Evolutionary conservation across 1,284 basidiomycete genomes (phyloP), one percentile per base, ranked within the genome.

Genomic region (Gomphus bonarii): DNA sequence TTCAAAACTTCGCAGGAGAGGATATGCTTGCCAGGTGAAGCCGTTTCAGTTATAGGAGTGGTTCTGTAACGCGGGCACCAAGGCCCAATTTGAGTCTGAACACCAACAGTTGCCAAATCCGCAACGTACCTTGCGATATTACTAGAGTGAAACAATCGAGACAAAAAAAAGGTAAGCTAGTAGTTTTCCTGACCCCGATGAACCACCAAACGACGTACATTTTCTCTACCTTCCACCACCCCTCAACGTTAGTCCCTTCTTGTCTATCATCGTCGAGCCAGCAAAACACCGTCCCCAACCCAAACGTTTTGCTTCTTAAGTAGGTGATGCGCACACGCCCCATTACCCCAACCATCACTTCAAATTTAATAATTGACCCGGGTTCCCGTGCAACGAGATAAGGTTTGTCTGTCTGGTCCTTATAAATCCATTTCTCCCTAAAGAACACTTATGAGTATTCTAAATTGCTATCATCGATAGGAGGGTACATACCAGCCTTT

Each of bases 251-350:
- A 16, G 65, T 65, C 2, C 66, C 70, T 4, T 67, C 67, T n/a
- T 56, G 51, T 42, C 68, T 67, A 54, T 72, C 70, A 57, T 72
- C 68, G 61, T 72, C 72, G 28, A 73, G 67, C 72, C 72, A 73
- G 61, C 72, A 73, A 42, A 63, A 63, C 10, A 68, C 69, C 57
- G 69, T 66, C 3, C 72, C 72, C 7, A 72, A 63, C 50, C 69
- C 65, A 57, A 72, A 71, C 51, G 67, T 64, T 60, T 67, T 65
- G 58, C 66, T 68, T 54, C 68, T 62, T 62, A 70, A 68, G 61
- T 72, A 72, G 57, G 71, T 70, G 31, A 72, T 66, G 9, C 71
- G 70, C 54, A 73, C 67, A 35, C 70, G 67, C 28, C 18, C 16
- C 58, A 61, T 38, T 25, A 54, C 54, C 20, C 60, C 57, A 14